A percentile compares a stretch with the other conserved stretches of the same genome.
Evolutionary conservation across 1,284 basidiomycete species (phyloP).

Genomic region (Sanghuangporus baumii): DNA sequence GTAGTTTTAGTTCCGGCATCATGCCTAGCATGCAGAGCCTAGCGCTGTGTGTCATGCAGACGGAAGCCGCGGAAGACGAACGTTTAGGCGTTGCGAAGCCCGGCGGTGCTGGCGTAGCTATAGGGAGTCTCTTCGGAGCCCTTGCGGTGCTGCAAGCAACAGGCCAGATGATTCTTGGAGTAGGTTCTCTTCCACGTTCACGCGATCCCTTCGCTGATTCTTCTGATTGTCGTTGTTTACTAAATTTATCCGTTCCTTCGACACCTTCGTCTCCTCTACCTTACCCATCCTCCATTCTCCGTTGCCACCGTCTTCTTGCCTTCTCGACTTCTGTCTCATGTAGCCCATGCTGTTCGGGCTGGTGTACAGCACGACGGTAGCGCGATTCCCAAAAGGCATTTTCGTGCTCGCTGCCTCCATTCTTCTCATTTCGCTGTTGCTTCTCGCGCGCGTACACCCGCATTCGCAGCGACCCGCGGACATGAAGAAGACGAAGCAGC

Average conservation of each 20-base stretch:
- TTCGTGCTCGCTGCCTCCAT: constrained; percentile 53
- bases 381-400: constrained; percentile 57
- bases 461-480: constrained; percentile 20
- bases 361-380: constrained; percentile 63
- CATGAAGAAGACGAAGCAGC: constrained; percentile 11
- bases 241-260: constrained; percentile 48
- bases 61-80: constrained; percentile 36
- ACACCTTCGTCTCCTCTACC: constrained; percentile 32
- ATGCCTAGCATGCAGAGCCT: constrained; percentile 65
- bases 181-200: constrained; percentile 30
- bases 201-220: neutral
- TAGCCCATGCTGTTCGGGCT: constrained; percentile 68
- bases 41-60: constrained; percentile 61
- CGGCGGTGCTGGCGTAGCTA: constrained; percentile 26
- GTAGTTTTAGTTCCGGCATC: constrained; percentile 54
- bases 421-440: constrained; percentile 39
- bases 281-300: constrained; percentile 35
- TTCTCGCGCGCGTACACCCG: constrained; percentile 50
- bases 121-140: constrained; percentile 61
- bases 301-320: constrained; percentile 22
- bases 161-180: constrained; percentile 64
- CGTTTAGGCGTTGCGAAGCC: constrained; percentile 9
- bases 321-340: neutral
- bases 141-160: constrained; percentile 60
- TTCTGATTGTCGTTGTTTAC: neutral